A percentile compares a stretch with the other conserved stretches of the same genome.
These are phyloP conservation scores for Mortierella sp. DNA, from an alignment of 371 early-diverging fungal species.

Conservation along the genomic window DNA sequence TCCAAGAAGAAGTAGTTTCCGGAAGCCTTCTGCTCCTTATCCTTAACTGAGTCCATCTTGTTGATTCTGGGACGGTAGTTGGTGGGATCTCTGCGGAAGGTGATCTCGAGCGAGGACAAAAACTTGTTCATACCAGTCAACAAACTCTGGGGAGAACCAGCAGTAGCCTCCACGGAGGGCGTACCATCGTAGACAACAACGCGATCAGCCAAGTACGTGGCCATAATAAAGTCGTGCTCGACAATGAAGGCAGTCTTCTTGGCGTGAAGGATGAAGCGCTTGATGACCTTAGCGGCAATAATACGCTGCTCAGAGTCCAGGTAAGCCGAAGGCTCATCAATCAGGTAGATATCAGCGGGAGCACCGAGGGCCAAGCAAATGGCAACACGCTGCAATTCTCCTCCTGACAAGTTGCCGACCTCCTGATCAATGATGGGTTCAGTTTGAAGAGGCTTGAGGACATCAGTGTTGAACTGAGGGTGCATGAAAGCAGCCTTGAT, in stretches of 20 bases:
- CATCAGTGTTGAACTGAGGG: slow-evolving; percentile 98
- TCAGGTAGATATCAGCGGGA: slow-evolving; percentile 98
- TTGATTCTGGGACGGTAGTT: slow-evolving; percentile 99
- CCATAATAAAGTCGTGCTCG: slow-evolving; percentile 99
- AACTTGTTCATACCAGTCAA: slow-evolving; percentile 97
- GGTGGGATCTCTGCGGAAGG: slow-evolving; percentile 99
- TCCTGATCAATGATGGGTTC: slow-evolving; percentile 96
- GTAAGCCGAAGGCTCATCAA: slow-evolving; percentile 99
- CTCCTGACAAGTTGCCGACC: slow-evolving; percentile 96
- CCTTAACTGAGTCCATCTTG: slow-evolving; percentile 97
- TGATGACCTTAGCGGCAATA: slow-evolving; percentile 99
- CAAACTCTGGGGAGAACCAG: slow-evolving; percentile 91
- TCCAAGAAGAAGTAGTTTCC: slow-evolving; percentile 97
- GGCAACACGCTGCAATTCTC: slow-evolving; percentile 99
- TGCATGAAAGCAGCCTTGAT: slow-evolving; percentile 94
- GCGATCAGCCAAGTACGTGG: slow-evolving; percentile 99
- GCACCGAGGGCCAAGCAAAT: slow-evolving; percentile 95
- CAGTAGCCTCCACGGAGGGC: slow-evolving; percentile 91
- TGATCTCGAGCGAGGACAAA: slow-evolving; percentile 94
- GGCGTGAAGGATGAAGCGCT: slow-evolving; percentile 97
- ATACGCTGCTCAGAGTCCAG: slow-evolving; percentile 99
- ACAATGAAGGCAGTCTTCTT: slow-evolving; percentile 99
- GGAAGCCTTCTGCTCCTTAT: slow-evolving; percentile 97
- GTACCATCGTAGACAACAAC: slow-evolving; percentile 98
- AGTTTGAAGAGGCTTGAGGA: slow-evolving; percentile 96